Evolutionary conservation across 2,329 filamentous ascomycete genomes (phyloP).

Genomic region (Lasiodiplodia sp.): DNA sequence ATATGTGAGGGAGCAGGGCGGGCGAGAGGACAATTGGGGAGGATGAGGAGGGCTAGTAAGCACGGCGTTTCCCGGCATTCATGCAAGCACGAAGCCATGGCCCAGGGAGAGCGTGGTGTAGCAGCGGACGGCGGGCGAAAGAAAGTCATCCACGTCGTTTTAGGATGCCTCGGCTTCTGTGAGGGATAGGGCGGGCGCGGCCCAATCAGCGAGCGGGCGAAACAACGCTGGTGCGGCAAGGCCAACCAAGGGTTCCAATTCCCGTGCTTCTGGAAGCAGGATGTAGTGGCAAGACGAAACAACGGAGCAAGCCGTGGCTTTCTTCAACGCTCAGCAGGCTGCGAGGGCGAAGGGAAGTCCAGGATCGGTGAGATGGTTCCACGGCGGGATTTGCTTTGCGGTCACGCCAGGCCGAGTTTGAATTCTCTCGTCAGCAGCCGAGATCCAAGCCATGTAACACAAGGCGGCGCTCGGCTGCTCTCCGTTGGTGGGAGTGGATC

Average conservation of each 20-base stretch:
- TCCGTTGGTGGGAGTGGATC: slow-evolving; percentile 15
- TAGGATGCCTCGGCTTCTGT: slow-evolving; percentile 27
- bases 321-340: not conserved
- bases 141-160: slow-evolving; percentile 17
- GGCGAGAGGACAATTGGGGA: not conserved
- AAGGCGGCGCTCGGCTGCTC: slow-evolving; percentile 11
- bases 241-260: slow-evolving; percentile 9
- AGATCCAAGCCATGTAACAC: slow-evolving; percentile 24
- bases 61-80: slow-evolving; percentile 10
- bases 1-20: slow-evolving; percentile 20
- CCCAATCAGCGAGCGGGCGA: slow-evolving; percentile 11
- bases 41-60: not conserved
- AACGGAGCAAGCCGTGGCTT: not conserved
- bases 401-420: slow-evolving; percentile 17
- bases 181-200: slow-evolving; percentile 10
- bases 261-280: slow-evolving; percentile 20
- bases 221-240: slow-evolving; percentile 11
- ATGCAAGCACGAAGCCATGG: slow-evolving; percentile 4
- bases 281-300: slow-evolving; percentile 14
- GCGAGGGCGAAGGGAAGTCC: slow-evolving; percentile 6
- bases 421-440: slow-evolving; percentile 12
- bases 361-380: slow-evolving; percentile 13
- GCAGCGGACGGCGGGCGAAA: slow-evolving; percentile 1
- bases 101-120: not conserved
- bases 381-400: slow-evolving; percentile 5